These are phyloP conservation scores for Cutaneotrichosporon spelunceum DNA, from an alignment of 1,284 basidiomycete genomes.

Conservation along the genomic window DNA sequence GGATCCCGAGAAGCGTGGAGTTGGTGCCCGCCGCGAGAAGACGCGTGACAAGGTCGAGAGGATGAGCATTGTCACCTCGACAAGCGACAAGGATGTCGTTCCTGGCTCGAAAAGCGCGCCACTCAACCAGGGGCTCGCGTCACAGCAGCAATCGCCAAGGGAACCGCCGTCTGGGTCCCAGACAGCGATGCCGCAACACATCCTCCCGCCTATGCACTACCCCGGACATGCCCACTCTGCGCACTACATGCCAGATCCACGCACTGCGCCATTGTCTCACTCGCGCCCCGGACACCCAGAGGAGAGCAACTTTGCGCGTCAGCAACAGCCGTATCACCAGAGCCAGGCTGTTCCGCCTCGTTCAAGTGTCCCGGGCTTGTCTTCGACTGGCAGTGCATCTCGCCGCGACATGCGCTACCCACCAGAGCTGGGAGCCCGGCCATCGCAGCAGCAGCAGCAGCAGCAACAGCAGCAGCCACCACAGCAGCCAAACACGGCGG, in stretches of 20 bases:
- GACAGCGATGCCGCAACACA: constrained; percentile 38
- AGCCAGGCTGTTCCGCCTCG: constrained; percentile 7
- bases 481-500: constrained; percentile 22
- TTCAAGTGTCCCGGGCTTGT: constrained; percentile 8
- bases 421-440: constrained; percentile 12
- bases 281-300: constrained; percentile 27
- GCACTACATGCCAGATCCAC: constrained; percentile 36
- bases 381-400: constrained; percentile 8
- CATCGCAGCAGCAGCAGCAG: constrained; percentile 6
- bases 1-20: constrained; percentile 34
- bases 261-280: constrained; percentile 36
- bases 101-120: constrained; percentile 47
- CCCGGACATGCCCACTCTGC: constrained; percentile 17
- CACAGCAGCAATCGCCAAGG: constrained; percentile 42
- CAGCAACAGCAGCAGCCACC: constrained; percentile 6
- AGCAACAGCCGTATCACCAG: constrained; percentile 33
- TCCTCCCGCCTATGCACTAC: constrained; percentile 33
- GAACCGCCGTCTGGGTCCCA: constrained; percentile 42
- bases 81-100: constrained; percentile 39
- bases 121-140: constrained; percentile 39
- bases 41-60: constrained; percentile 46
- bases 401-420: constrained; percentile 14
- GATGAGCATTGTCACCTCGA: constrained; percentile 42
- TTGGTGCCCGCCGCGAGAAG: constrained; percentile 45
- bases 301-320: constrained; percentile 39